A percentile compares a stretch with the other conserved stretches of the same genome.
Conservation (phyloP, 73 alveolate species). For the Paramecium tetraurelia region DNA sequence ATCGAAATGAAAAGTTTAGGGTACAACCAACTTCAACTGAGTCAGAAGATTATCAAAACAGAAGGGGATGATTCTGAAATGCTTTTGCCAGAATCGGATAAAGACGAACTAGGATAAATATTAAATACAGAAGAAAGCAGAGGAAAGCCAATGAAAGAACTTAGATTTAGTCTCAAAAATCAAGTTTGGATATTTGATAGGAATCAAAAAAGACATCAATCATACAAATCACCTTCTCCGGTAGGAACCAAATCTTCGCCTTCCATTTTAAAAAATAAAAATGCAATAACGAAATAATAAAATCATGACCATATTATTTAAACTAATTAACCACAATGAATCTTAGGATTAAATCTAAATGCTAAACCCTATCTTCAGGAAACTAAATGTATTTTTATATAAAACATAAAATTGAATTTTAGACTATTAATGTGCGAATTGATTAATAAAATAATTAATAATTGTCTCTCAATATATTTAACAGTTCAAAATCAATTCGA, state of each 20-base stretch:
- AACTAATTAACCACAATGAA: neutral
- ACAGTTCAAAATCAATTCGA: neutral
- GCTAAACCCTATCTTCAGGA: neutral
- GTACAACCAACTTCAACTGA: neutral
- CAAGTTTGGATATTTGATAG: neutral
- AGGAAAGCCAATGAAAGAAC: neutral
- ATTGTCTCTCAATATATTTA: neutral
- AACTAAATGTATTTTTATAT: neutral
- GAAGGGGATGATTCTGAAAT: neutral
- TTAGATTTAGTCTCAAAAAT: neutral
- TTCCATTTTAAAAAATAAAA: neutral
- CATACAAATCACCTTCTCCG: constrained; percentile 18
- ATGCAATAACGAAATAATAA: neutral
- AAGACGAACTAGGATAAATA: neutral
- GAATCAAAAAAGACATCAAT: neutral
- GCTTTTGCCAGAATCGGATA: constrained; percentile 24
- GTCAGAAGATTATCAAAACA: constrained; percentile 12
- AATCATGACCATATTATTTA: neutral
- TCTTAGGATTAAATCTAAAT: neutral
- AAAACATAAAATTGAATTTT: neutral
- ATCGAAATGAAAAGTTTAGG: neutral
- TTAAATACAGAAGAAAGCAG: constrained; percentile 13
- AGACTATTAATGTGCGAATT: neutral
- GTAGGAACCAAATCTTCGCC: neutral
- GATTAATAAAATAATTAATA: neutral